A percentile compares a stretch with the other conserved stretches of the same genome.
These are phyloP conservation scores for Pholiota molesta DNA, from an alignment of 768 basidiomycete genomes.

Conservation along the genomic window DNA sequence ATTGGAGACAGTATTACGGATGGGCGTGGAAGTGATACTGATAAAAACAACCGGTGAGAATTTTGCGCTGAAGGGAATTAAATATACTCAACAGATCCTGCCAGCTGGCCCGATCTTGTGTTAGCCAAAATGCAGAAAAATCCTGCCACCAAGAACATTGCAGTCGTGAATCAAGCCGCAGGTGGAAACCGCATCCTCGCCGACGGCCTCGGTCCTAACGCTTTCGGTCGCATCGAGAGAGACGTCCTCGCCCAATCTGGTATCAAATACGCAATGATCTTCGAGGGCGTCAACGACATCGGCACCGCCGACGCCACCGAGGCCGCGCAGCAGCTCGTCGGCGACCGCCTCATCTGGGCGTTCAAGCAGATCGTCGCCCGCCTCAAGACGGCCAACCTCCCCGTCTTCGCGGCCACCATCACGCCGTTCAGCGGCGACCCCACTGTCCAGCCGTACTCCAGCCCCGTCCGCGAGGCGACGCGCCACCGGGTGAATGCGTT, in stretches of 20 bases:
- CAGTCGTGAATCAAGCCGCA: constrained; percentile 52
- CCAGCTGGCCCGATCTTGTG: constrained; percentile 52
- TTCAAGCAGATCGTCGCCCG: constrained; percentile 48
- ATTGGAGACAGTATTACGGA: constrained; percentile 59
- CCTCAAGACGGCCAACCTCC: constrained; percentile 43
- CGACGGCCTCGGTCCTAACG: constrained; percentile 51
- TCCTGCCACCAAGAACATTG: constrained; percentile 34
- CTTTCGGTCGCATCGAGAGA: constrained; percentile 49
- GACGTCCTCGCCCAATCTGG: constrained; percentile 52
- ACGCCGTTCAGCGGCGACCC: constrained; percentile 45
- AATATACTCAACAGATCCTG: neutral
- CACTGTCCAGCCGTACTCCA: constrained; percentile 40
- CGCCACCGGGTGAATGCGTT: constrained; percentile 45
- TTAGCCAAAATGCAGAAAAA: constrained; percentile 42
- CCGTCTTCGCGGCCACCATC: constrained; percentile 53
- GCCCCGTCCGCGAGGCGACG: constrained; percentile 41
- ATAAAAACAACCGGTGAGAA: constrained; percentile 46
- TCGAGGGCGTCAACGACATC: constrained; percentile 59
- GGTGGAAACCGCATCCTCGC: constrained; percentile 55
- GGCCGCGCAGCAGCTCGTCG: constrained; percentile 38
- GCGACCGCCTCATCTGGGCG: constrained; percentile 44
- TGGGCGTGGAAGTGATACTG: constrained; percentile 47
- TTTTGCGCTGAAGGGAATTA: neutral
- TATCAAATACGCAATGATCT: constrained; percentile 51
- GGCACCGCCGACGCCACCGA: constrained; percentile 39